A percentile compares a stretch with the other conserved stretches of the same genome.
Evolutionary conservation across 2,329 filamentous ascomycete species (phyloP).

Genomic region (Triangularia verruculosa): DNA sequence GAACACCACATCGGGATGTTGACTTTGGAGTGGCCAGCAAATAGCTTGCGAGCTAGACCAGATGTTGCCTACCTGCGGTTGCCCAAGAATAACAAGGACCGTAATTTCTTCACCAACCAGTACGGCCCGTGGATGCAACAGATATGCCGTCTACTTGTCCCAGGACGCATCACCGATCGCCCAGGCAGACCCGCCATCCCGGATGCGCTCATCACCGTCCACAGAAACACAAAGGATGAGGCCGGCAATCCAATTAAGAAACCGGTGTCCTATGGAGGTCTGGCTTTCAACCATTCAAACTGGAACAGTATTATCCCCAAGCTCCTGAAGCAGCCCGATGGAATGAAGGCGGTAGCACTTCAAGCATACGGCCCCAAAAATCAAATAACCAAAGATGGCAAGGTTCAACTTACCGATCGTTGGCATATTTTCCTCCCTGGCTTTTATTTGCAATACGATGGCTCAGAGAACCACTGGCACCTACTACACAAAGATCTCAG

Average conservation of each 20-base stretch:
- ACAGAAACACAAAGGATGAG: not conserved
- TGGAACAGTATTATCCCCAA: conserved; percentile 12
- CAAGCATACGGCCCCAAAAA: not conserved
- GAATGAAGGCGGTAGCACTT: not conserved
- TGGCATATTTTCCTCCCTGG: conserved; percentile 23
- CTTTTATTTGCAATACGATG: not conserved
- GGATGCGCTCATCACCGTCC: conserved; percentile 21
- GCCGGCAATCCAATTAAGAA: not conserved
- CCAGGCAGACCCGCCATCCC: conserved; percentile 24
- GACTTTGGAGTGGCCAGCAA: conserved; percentile 15
- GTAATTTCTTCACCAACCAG: conserved; percentile 15
- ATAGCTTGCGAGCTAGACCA: conserved; percentile 19
- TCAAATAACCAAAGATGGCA: not conserved
- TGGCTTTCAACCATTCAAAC: conserved; percentile 13
- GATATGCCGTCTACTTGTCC: conserved; percentile 21
- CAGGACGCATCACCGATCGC: conserved; percentile 17
- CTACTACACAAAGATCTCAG: not conserved
- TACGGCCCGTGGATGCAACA: conserved; percentile 19
- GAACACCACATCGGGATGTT: conserved; percentile 17
- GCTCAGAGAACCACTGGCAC: not conserved
- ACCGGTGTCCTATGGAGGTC: conserved; percentile 21
- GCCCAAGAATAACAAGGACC: conserved; percentile 11
- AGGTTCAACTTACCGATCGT: conserved; percentile 8
- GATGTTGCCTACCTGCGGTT: conserved; percentile 28
- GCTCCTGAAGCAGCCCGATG: not conserved